Percentiles rank a stretch among this genome's conserved stretches.
phyloP scores from a whole-genome alignment of 352 stramenopile genomes.

The Globisporangium cylindrosporum region DNA sequence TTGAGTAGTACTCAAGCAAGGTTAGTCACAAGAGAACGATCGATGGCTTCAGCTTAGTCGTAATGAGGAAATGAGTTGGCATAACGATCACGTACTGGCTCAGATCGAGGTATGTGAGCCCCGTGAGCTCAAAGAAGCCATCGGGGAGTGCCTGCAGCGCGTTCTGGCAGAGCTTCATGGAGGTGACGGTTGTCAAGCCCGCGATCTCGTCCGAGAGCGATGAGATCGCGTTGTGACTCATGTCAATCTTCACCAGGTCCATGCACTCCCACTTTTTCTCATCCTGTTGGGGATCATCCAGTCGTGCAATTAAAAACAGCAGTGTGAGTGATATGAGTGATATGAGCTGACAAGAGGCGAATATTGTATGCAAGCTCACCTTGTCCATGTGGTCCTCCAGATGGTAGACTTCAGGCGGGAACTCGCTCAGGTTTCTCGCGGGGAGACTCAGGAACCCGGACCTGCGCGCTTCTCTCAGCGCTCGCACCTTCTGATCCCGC shows the following conservation, averaged over 20 bases:
- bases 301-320: not conserved
- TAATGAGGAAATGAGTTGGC: not conserved
- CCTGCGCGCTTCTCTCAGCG: slow-evolving; percentile 62
- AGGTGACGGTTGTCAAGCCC: slow-evolving; percentile 45
- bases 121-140: slow-evolving; percentile 61
- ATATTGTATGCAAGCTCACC: slow-evolving; percentile 14
- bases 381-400: slow-evolving; percentile 81
- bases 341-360: not conserved
- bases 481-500: slow-evolving; percentile 48
- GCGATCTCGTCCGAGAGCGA: slow-evolving; percentile 54
- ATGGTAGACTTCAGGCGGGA: slow-evolving; percentile 69
- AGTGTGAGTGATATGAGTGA: not conserved
- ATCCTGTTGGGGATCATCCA: slow-evolving; percentile 27
- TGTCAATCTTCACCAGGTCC: slow-evolving; percentile 74
- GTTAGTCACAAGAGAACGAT: not conserved
- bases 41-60: too few relatives aligned
- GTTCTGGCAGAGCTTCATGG: slow-evolving; percentile 75
- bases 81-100: slow-evolving; percentile 49
- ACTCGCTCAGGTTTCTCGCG: slow-evolving; percentile 47
- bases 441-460: slow-evolving; percentile 63
- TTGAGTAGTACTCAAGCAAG: not conserved
- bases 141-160: slow-evolving; percentile 49
- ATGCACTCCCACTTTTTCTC: slow-evolving; percentile 87
- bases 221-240: slow-evolving; percentile 76
- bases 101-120: slow-evolving; percentile 64